These are phyloP conservation scores for Rhododendron ovatum DNA, from an alignment of 148 eudicot genomes.

Conservation along the genomic window DNA sequence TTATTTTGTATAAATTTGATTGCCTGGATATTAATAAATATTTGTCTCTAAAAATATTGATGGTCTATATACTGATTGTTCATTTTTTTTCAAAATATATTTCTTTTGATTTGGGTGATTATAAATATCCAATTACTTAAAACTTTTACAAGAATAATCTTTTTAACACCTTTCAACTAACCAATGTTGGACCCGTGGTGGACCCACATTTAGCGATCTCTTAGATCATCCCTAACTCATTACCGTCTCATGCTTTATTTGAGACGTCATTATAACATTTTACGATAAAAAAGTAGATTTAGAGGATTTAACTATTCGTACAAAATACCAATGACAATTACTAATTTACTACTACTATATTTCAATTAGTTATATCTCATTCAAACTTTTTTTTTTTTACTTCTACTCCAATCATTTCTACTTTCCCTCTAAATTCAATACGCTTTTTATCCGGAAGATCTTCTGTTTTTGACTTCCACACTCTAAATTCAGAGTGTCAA, in stretches of 20 bases:
- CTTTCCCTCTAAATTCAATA: not conserved
- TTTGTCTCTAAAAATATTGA: not conserved
- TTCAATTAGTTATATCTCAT: not conserved
- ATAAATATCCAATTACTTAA: not conserved
- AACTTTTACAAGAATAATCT: not conserved
- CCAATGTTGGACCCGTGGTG: not conserved
- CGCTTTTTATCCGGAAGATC: not conserved
- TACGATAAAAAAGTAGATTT: not conserved
- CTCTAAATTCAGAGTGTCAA: not conserved
- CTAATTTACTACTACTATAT: not conserved
- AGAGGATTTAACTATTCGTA: not conserved
- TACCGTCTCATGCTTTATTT: not conserved
- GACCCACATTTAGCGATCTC: not conserved
- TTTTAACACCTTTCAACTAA: not conserved
- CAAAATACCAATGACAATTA: not conserved
- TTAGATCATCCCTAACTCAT: too few species aligned
- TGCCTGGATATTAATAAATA: not conserved
- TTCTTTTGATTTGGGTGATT: not conserved
- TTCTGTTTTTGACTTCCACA: not conserved
- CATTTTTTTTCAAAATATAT: not conserved
- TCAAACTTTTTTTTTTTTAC: not conserved
- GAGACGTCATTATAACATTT: not conserved
- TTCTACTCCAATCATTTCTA: not conserved
- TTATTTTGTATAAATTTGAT: not conserved
- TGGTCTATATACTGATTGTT: not conserved